A percentile compares a stretch with the other conserved stretches of the same genome.
These are phyloP conservation scores for Dictyostelium firmibasis DNA, from an alignment of 78 protist genomes.

Conservation along the genomic window DNA sequence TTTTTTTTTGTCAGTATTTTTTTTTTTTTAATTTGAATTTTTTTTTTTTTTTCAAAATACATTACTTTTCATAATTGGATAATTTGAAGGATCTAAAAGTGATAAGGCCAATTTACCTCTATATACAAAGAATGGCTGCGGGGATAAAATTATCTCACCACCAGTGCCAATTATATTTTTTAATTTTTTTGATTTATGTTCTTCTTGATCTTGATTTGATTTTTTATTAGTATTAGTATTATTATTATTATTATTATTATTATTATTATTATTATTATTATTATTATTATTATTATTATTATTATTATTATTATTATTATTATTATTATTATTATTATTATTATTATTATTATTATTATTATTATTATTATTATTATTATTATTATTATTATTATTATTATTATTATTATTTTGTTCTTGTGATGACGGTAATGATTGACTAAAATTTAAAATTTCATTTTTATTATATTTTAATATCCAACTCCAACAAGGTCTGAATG, in stretches of 20 bases:
- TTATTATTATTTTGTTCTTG: neutral
- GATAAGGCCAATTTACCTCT: conserved; percentile 66
- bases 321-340: neutral
- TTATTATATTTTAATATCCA: conserved; percentile 32
- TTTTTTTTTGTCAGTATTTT: too few species aligned
- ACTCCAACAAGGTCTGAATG: conserved; percentile 39
- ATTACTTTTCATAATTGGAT: conserved; percentile 57
- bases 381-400: too few species aligned
- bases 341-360: neutral
- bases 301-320: neutral
- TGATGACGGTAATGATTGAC: neutral
- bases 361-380: neutral
- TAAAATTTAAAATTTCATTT: neutral
- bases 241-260: neutral
- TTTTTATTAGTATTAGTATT: too few species aligned
- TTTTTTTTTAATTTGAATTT: too few species aligned
- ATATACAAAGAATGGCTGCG: conserved; percentile 55
- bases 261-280: neutral
- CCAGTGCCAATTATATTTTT: conserved; percentile 15
- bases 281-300: neutral
- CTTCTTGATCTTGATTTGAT: conserved; percentile 12
- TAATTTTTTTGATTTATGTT: conserved; percentile 4
- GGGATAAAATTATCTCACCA: neutral
- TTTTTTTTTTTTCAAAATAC: too few species aligned
- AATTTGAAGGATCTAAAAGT: neutral